These are phyloP conservation scores for Phlegmacium glaucopus DNA, from an alignment of 768 basidiomycete genomes.

Conservation along the genomic window DNA sequence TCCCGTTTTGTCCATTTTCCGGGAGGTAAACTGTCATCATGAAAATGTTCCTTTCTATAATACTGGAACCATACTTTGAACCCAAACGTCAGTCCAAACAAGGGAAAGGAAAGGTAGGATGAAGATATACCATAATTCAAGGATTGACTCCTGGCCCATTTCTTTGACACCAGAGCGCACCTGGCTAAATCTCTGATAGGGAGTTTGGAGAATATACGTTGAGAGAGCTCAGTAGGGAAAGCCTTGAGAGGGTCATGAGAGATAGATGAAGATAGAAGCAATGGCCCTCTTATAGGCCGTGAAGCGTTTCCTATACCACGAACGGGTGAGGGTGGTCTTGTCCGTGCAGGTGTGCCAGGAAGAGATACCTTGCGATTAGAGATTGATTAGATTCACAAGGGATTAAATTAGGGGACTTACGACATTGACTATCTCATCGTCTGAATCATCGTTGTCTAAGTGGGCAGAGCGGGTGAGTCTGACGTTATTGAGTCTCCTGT, in stretches of 20 bases:
- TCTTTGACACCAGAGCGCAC: conserved; percentile 77
- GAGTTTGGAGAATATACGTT: conserved; percentile 68
- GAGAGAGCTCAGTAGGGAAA: conserved; percentile 80
- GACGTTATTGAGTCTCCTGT: conserved; percentile 30
- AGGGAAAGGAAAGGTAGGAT: not conserved
- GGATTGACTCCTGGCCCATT: conserved; percentile 88
- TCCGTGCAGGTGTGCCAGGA: conserved; percentile 65
- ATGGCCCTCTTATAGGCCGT: conserved; percentile 46
- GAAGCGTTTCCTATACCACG: conserved; percentile 30
- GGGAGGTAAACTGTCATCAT: conserved; percentile 70
- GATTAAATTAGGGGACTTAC: conserved; percentile 37
- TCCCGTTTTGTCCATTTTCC: conserved; percentile 93
- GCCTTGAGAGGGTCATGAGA: conserved; percentile 60
- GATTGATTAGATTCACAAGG: not conserved
- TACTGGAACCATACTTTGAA: conserved; percentile 93
- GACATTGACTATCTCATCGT: conserved; percentile 70
- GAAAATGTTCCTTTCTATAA: conserved; percentile 84
- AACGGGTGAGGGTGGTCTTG: conserved; percentile 57
- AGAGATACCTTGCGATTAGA: conserved; percentile 48
- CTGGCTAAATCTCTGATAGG: conserved; percentile 64
- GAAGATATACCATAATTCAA: conserved; percentile 79
- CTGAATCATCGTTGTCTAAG: conserved; percentile 52
- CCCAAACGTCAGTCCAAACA: not conserved
- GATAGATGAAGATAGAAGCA: conserved; percentile 34
- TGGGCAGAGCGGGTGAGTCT: conserved; percentile 19